These are phyloP conservation scores for Vigna radiata DNA, from an alignment of 306 rosid species.

Conservation along the genomic window DNA sequence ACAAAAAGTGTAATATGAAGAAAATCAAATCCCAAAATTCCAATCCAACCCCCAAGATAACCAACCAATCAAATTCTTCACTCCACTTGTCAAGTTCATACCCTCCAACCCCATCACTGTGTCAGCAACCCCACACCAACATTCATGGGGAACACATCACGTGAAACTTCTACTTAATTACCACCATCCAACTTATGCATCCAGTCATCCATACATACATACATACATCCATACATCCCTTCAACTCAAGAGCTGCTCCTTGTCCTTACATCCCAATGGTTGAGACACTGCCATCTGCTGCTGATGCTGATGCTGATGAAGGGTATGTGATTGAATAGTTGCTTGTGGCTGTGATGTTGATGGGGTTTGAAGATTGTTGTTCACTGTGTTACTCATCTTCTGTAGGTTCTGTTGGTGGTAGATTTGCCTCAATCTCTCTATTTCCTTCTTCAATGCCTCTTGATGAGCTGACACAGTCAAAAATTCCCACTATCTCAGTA, in stretches of 20 bases:
- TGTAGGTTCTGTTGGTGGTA: constrained; percentile 79
- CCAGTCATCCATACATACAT: background rate
- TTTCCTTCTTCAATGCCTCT: constrained; percentile 90
- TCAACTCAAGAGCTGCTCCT: constrained; percentile 57
- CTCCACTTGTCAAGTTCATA: constrained; percentile 56
- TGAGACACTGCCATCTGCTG: constrained; percentile 26
- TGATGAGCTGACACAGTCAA: constrained; percentile 71
- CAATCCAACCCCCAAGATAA: constrained; percentile 53
- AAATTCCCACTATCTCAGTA: constrained; percentile 26
- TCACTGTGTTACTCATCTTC: constrained; percentile 54
- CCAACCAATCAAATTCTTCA: constrained; percentile 34
- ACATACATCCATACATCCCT: background rate
- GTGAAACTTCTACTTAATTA: constrained; percentile 62
- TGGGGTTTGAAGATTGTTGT: constrained; percentile 42
- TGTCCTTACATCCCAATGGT: constrained; percentile 44
- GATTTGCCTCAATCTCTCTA: constrained; percentile 87
- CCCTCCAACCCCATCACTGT: constrained; percentile 45
- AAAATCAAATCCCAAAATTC: constrained; percentile 33
- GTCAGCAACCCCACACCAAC: constrained; percentile 53
- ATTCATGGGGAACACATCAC: constrained; percentile 64
- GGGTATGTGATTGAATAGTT: background rate
- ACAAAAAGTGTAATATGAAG: constrained; percentile 21
- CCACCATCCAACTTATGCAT: constrained; percentile 7
- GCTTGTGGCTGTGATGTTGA: constrained; percentile 43
- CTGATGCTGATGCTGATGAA: constrained; percentile 8